These are phyloP conservation scores for Globisporangium alternatum DNA, from an alignment of 352 stramenopile species.

Conservation along the genomic window DNA sequence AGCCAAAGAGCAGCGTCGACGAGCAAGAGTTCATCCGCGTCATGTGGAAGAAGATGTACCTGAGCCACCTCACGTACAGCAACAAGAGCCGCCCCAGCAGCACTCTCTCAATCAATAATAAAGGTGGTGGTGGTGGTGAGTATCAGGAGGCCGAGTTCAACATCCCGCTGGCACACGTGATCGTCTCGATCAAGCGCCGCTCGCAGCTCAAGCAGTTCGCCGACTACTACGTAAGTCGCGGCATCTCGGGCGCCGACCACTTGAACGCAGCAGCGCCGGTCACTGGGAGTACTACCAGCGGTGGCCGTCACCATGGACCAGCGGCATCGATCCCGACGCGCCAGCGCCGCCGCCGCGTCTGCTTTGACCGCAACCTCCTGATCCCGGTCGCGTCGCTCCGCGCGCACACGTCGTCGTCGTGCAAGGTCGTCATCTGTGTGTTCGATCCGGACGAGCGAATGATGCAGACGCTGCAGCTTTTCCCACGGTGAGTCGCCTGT, in stretches of 20 bases:
- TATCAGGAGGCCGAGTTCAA: constrained; percentile 31
- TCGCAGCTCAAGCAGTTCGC: constrained; percentile 67
- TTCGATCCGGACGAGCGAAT: constrained; percentile 27
- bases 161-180: constrained; percentile 60
- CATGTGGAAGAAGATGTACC: constrained; percentile 69
- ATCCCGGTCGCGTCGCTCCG: constrained; percentile 20
- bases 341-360: background rate
- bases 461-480: constrained; percentile 21
- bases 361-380: constrained; percentile 4
- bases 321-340: background rate
- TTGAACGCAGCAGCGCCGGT: constrained; percentile 24
- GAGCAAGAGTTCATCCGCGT: constrained; percentile 62
- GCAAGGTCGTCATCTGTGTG: constrained; percentile 31
- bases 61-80: constrained; percentile 38
- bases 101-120: background rate
- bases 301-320: background rate
- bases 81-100: constrained; percentile 13
- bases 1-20: constrained; percentile 32
- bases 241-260: constrained; percentile 57
- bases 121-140: background rate
- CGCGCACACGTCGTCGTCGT: constrained; percentile 9
- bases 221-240: constrained; percentile 60
- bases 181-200: constrained; percentile 68
- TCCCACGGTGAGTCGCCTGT: constrained; percentile 16
- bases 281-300: background rate